A percentile compares a stretch with the other conserved stretches of the same genome.
Evolutionary conservation across 1,139 yeast genomes (phyloP).

Genomic region (Suhomyces anneliseae): DNA sequence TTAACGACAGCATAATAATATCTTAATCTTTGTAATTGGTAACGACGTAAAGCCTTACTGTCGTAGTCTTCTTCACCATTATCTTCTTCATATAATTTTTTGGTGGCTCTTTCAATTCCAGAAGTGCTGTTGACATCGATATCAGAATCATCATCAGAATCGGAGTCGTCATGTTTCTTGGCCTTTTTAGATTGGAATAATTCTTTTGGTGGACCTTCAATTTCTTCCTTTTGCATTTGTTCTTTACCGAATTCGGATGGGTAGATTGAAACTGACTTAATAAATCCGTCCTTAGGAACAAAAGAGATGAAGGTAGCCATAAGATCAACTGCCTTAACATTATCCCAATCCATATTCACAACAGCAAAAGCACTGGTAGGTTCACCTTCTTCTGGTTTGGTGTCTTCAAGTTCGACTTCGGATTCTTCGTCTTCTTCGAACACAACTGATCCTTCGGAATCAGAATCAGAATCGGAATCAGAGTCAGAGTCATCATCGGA

Average conservation of each 20-base stretch:
- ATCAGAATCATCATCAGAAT: slow-evolving; percentile 47
- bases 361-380: slow-evolving; percentile 83
- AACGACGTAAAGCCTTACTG: slow-evolving; percentile 61
- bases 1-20: slow-evolving; percentile 92
- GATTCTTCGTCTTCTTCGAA: slow-evolving; percentile 42
- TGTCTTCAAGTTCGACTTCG: slow-evolving; percentile 57
- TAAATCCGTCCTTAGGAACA: slow-evolving; percentile 73
- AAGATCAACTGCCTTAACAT: slow-evolving; percentile 78
- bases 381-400: slow-evolving; percentile 78
- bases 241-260: slow-evolving; percentile 95
- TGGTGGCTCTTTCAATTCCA: slow-evolving; percentile 54
- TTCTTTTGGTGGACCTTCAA: slow-evolving; percentile 91
- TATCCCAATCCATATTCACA: slow-evolving; percentile 98
- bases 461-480: slow-evolving; percentile 32
- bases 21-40: slow-evolving; percentile 83
- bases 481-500: slow-evolving; percentile 23
- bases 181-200: slow-evolving; percentile 54
- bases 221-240: slow-evolving; percentile 85
- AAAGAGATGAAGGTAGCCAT: slow-evolving; percentile 90
- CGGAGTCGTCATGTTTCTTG: slow-evolving; percentile 31
- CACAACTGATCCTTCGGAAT: slow-evolving; percentile 25
- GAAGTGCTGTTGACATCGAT: slow-evolving; percentile 42
- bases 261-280: slow-evolving; percentile 69
- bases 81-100: slow-evolving; percentile 67
- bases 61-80: slow-evolving; percentile 68